Conservation (phyloP, 768 basidiomycete genomes). For the Cytidiella melzeri region DNA sequence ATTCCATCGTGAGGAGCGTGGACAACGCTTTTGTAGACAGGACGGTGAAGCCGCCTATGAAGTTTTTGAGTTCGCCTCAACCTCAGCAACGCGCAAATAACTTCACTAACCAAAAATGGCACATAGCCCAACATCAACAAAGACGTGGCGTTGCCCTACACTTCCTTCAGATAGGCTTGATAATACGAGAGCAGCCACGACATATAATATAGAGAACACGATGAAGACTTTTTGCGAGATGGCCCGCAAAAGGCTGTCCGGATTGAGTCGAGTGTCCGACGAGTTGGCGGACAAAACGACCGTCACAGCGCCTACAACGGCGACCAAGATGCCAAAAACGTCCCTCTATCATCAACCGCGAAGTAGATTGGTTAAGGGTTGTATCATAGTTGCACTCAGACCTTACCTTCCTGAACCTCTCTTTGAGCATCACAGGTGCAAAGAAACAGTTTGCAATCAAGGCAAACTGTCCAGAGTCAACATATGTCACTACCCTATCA, state of each 20-base stretch:
- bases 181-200: slow-evolving; percentile 50
- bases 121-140: slow-evolving; percentile 84
- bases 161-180: slow-evolving; percentile 58
- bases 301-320: slow-evolving; percentile 84
- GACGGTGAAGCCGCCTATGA: slow-evolving; percentile 85
- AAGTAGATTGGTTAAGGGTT: slow-evolving; percentile 10
- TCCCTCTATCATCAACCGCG: too few species aligned
- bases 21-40: slow-evolving; percentile 91
- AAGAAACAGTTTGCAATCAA: slow-evolving; percentile 95
- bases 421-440: slow-evolving; percentile 77
- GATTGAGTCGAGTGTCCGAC: slow-evolving; percentile 64
- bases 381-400: slow-evolving; percentile 5
- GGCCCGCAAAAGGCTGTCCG: slow-evolving; percentile 59
- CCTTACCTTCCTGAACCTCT: slow-evolving; percentile 72
- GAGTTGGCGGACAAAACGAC: slow-evolving; percentile 82
- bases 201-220: slow-evolving; percentile 62
- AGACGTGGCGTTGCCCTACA: slow-evolving; percentile 61
- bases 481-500: too few species aligned
- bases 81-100: neutral
- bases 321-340: slow-evolving; percentile 70
- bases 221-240: slow-evolving; percentile 70
- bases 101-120: slow-evolving; percentile 67
- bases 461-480: slow-evolving; percentile 77
- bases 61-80: neutral
- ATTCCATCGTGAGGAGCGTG: slow-evolving; percentile 73